Conservation (phyloP, 2,329 filamentous ascomycete species). For the Clarireedia homoeocarpa region DNA sequence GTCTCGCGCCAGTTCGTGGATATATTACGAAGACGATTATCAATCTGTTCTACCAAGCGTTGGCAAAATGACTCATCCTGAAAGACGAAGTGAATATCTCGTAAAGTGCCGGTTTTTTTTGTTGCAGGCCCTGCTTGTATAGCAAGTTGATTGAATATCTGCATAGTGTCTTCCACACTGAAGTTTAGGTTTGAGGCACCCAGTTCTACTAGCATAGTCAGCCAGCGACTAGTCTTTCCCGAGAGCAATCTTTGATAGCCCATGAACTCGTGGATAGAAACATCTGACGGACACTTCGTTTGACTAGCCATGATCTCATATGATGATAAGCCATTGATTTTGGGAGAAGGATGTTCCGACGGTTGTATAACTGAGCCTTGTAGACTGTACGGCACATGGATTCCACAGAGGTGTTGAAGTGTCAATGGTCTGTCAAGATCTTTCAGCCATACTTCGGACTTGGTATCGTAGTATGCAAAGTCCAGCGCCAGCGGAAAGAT, state of each 20-base stretch:
- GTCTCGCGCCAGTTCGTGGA: conserved; percentile 50
- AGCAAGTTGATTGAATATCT: conserved; percentile 43
- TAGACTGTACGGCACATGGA: no score
- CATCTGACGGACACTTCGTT: conserved; percentile 35
- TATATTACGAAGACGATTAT: conserved; percentile 38
- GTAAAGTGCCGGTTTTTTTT: conserved; percentile 28
- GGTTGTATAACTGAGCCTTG: conserved; percentile 24
- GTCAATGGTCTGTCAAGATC: no score
- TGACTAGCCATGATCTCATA: conserved; percentile 39
- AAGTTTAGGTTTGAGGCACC: conserved; percentile 52
- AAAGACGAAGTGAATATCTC: conserved; percentile 43
- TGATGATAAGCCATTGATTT: conserved; percentile 28
- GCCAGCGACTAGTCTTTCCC: conserved; percentile 39
- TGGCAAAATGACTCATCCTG: conserved; percentile 41
- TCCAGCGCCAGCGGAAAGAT: no score
- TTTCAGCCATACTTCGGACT: no score
- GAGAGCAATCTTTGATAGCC: conserved; percentile 38
- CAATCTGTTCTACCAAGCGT: conserved; percentile 40
- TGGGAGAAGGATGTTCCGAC: conserved; percentile 10
- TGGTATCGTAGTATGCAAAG: no score
- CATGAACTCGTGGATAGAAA: conserved; percentile 42
- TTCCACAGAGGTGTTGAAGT: no score
- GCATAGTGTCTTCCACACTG: conserved; percentile 40
- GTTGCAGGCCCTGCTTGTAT: conserved; percentile 44
- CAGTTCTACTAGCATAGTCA: conserved; percentile 41